A percentile compares a stretch with the other conserved stretches of the same genome.
phyloP scores from a whole-genome alignment of 2,329 filamentous ascomycete species.

The Plenodomus biglobosus region DNA sequence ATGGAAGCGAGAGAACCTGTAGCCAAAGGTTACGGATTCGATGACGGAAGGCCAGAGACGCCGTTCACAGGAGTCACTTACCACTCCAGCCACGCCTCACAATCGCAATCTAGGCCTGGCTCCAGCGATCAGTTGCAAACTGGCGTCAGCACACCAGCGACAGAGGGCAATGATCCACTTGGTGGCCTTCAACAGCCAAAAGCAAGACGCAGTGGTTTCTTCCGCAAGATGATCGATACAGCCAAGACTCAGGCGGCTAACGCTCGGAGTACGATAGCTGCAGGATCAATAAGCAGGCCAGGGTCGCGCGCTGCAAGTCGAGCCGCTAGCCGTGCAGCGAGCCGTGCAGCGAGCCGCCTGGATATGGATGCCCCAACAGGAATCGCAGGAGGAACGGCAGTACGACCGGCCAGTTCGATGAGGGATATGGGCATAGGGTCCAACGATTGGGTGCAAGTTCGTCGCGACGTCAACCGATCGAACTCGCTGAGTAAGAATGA shows the following conservation, averaged over 20 bases:
- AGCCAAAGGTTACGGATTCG: slow-evolving; percentile 42
- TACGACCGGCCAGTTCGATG: slow-evolving; percentile 47
- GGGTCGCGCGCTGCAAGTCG: slow-evolving; percentile 43
- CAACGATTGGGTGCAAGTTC: slow-evolving; percentile 95
- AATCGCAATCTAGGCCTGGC: slow-evolving; percentile 51
- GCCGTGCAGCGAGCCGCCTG: slow-evolving; percentile 34
- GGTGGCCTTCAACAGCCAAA: slow-evolving; percentile 78
- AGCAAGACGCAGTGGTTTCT: slow-evolving; percentile 80
- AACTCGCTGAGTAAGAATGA: slow-evolving; percentile 92
- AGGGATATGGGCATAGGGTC: slow-evolving; percentile 70
- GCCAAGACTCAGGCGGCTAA: slow-evolving; percentile 93
- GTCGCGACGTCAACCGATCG: slow-evolving; percentile 91
- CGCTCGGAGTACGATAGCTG: slow-evolving; percentile 80
- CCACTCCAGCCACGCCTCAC: slow-evolving; percentile 76
- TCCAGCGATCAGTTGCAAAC: slow-evolving; percentile 48
- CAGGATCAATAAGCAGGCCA: slow-evolving; percentile 53
- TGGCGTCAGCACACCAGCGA: slow-evolving; percentile 59
- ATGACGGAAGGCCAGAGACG: slow-evolving; percentile 52
- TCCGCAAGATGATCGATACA: slow-evolving; percentile 92
- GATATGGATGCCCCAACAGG: slow-evolving; percentile 52
- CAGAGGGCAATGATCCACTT: slow-evolving; percentile 67
- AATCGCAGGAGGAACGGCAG: slow-evolving; percentile 54
- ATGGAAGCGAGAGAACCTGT: slow-evolving; percentile 56
- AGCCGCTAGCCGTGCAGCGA: slow-evolving; percentile 45
- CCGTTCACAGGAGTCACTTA: slow-evolving; percentile 79